Percentiles rank a stretch among this genome's conserved stretches.
Evolutionary conservation across 352 stramenopile species (phyloP).

Genomic region (Globisporangium spinosum): DNA sequence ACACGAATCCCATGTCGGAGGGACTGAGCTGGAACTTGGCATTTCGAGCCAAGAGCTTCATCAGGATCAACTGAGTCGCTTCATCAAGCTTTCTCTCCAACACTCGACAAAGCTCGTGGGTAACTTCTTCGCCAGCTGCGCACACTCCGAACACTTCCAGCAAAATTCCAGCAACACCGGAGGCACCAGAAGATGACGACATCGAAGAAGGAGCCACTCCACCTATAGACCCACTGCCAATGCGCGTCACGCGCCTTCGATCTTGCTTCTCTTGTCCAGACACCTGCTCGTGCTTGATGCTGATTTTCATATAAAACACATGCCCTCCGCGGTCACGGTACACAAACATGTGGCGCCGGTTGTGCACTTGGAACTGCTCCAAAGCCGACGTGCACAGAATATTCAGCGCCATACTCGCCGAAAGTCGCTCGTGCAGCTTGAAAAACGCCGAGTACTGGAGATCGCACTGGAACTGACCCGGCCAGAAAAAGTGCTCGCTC

Average conservation of each 20-base stretch:
- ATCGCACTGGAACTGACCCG: constrained; percentile 83
- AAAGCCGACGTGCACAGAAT: constrained; percentile 81
- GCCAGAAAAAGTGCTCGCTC: constrained; percentile 74
- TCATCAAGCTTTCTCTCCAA: constrained; percentile 87
- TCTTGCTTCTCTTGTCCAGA: neutral
- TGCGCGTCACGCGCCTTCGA: constrained; percentile 16
- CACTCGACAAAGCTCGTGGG: constrained; percentile 72
- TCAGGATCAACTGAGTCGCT: constrained; percentile 78
- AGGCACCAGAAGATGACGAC: neutral
- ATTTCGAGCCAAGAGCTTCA: constrained; percentile 84
- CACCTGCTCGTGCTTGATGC: constrained; percentile 36
- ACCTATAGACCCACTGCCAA: constrained; percentile 5
- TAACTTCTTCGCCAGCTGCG: constrained; percentile 76
- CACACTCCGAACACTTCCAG: constrained; percentile 85
- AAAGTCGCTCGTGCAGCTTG: constrained; percentile 73
- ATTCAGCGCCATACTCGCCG: constrained; percentile 75
- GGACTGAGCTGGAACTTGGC: constrained; percentile 80
- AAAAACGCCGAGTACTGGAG: constrained; percentile 78
- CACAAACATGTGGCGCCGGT: constrained; percentile 84
- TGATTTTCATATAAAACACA: constrained; percentile 90
- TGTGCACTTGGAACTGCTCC: constrained; percentile 89
- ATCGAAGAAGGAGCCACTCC: neutral
- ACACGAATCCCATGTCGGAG: constrained; percentile 75
- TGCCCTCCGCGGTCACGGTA: constrained; percentile 81
- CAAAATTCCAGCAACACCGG: constrained; percentile 43